phyloP scores from a whole-genome alignment of 345 rosid genomes.

The Combretum micranthum region DNA sequence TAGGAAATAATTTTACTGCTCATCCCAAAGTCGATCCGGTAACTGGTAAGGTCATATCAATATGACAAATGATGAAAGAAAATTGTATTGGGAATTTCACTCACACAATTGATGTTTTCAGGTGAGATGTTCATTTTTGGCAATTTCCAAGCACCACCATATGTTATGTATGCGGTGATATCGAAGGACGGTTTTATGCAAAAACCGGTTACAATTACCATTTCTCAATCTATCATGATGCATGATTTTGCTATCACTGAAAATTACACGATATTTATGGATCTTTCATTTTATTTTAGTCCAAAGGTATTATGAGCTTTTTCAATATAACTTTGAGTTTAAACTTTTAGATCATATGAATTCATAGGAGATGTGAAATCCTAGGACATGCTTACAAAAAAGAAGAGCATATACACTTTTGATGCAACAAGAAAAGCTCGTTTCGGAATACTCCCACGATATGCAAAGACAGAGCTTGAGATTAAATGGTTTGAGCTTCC shows the following conservation, averaged over 20 bases:
- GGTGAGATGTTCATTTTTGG: conserved; percentile 98
- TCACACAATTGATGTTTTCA: conserved; percentile 23
- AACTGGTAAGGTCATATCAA: conserved; percentile 34
- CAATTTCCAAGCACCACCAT: conserved; percentile 63
- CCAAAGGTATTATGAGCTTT: conserved; percentile 51
- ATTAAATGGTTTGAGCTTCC: conserved; percentile 99
- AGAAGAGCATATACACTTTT: conserved; percentile 63
- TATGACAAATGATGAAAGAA: too few species aligned
- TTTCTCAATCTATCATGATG: conserved; percentile 84
- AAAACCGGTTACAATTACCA: conserved; percentile 79
- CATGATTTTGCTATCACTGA: conserved; percentile 97
- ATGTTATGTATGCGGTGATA: conserved; percentile 81
- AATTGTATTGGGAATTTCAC: too few species aligned
- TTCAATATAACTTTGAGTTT: conserved; percentile 2
- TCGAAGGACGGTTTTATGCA: conserved; percentile 89
- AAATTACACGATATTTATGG: conserved; percentile 85
- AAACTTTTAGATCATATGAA: too few species aligned
- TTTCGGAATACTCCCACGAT: conserved; percentile 88
- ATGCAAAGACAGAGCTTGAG: conserved; percentile 69
- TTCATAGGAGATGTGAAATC: conserved; percentile 1
- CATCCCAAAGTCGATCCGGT: conserved; percentile 77
- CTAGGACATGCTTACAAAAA: conserved; percentile 91
- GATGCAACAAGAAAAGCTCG: conserved; percentile 75
- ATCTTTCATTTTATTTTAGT: conserved; percentile 80
- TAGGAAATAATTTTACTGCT: conserved; percentile 73